Evolutionary conservation across 148 eudicot species (phyloP), one percentile per base, ranked within the genome.

Genomic region (Camellia lanceoleosa): DNA sequence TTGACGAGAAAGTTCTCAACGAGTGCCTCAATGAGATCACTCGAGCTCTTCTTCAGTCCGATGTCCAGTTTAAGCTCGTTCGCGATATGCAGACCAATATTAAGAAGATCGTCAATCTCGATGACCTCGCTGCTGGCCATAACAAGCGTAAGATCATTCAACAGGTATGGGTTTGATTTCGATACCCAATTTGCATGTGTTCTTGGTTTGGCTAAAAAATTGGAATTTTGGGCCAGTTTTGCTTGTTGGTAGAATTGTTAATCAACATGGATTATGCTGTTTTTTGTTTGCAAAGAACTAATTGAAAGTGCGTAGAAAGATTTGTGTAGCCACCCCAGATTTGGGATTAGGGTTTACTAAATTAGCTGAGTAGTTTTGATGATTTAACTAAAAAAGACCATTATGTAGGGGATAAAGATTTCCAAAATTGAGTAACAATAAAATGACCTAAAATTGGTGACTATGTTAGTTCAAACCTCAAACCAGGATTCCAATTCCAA

Each of bases 51-150:
- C 88, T 91, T 59, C 97, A 96, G 74, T 62, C 98, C 70, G 98
- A 94, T 87, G 98, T 96, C 14, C 95, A 89, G 79, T 91, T 96
- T 75, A 90, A 89, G 76, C 95, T 96, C 47, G 95, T 96, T 23
- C 87, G 91, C 23, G 95, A 94, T 71, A 94, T 96, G 99, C 84
- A 89, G 52, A 86, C 84, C n/a, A 96, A 96, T 81, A 96, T 96
- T 47, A 96, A 96, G 87, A 94, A 94, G 85, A 94, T 96, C 58
- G 98, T 96, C 79, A 96, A 96, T 83, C 95, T 96, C 61, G 99
- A 96, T 75, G 98, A 96, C 81, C 95, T 96, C 56, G 99, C 98
- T 62, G 98, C 99, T 75, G 99, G 99, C 44, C 99, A 96, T 78
- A 96, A 94, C 47, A 96, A 94, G 87, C 94, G 99, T 58, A 89